Percentiles rank a stretch among this genome's conserved stretches.
These are phyloP conservation scores for Chrysanthemum seticuspe DNA, from an alignment of 129 eudicot species.

Conservation along the genomic window DNA sequence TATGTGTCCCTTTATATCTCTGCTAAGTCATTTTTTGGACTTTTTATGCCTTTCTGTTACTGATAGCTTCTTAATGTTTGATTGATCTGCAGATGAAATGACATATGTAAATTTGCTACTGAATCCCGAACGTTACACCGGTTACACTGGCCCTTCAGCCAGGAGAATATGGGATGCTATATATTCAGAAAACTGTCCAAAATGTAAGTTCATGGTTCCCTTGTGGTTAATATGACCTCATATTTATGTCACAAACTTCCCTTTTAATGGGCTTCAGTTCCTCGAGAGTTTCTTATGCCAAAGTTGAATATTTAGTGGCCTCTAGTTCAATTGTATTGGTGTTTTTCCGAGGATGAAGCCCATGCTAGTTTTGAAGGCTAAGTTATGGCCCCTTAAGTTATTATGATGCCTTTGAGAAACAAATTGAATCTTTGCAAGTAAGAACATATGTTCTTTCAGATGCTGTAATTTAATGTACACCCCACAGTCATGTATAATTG, in stretches of 20 bases:
- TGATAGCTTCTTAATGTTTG: slow-evolving; percentile 5
- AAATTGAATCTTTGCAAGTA: slow-evolving; percentile 8
- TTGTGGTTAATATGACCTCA: neutral
- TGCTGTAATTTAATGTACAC: slow-evolving; percentile 10
- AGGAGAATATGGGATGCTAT: slow-evolving; percentile 98
- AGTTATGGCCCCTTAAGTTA: neutral
- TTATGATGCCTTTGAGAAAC: neutral
- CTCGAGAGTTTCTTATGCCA: slow-evolving; percentile 1
- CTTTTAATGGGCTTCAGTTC: neutral
- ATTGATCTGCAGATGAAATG: slow-evolving; percentile 74
- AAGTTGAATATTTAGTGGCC: slow-evolving; percentile 5
- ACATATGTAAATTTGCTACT: slow-evolving; percentile 85
- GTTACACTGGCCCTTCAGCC: slow-evolving; percentile 95
- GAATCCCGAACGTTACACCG: slow-evolving; percentile 96
- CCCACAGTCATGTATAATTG: slow-evolving; percentile 4
- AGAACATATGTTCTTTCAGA: slow-evolving; percentile 1
- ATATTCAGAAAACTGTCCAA: slow-evolving; percentile 94
- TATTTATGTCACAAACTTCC: neutral
- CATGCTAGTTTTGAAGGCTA: slow-evolving; percentile 6
- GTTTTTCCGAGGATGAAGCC: neutral
- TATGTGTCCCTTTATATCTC: neutral
- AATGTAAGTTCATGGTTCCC: slow-evolving; percentile 55
- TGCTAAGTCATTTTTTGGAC: slow-evolving; percentile 1
- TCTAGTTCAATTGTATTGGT: slow-evolving; percentile 6
- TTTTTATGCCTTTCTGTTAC: slow-evolving; percentile 11